phyloP scores from a whole-genome alignment of 2,329 filamentous ascomycete species.

The Cryphonectria naterciae region DNA sequence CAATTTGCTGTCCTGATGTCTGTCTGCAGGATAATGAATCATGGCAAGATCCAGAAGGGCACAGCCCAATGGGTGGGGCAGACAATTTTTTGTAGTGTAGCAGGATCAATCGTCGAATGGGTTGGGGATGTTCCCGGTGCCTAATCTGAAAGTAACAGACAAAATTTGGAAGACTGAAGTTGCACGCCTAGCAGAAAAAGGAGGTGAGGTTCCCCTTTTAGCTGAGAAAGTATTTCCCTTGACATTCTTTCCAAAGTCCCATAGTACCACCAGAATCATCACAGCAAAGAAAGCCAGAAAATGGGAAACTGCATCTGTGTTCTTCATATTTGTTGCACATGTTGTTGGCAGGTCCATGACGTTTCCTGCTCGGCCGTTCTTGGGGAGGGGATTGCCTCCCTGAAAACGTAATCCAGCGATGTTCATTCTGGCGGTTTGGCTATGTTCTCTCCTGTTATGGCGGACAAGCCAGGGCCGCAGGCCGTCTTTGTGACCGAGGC shows the following conservation, averaged over 20 bases:
- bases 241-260: too few relatives aligned
- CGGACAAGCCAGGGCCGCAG: background rate
- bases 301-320: too few relatives aligned
- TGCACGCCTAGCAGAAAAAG: background rate
- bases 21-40: background rate
- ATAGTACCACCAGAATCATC: too few relatives aligned
- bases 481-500: conserved; percentile 5
- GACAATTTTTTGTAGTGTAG: background rate
- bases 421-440: background rate
- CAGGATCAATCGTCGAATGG: background rate
- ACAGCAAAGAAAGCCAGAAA: too few relatives aligned
- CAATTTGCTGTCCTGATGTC: background rate
- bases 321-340: too few relatives aligned
- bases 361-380: too few relatives aligned
- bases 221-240: background rate
- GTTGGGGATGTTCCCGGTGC: background rate
- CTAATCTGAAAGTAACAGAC: background rate
- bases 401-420: too few relatives aligned
- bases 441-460: background rate
- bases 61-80: background rate
- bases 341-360: too few relatives aligned
- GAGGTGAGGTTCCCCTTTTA: background rate
- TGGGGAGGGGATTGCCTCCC: too few relatives aligned
- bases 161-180: background rate
- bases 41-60: background rate